Evolutionary conservation across 495 filamentous ascomycete species (phyloP).

Genomic region (Talaromyces wortmannii): DNA sequence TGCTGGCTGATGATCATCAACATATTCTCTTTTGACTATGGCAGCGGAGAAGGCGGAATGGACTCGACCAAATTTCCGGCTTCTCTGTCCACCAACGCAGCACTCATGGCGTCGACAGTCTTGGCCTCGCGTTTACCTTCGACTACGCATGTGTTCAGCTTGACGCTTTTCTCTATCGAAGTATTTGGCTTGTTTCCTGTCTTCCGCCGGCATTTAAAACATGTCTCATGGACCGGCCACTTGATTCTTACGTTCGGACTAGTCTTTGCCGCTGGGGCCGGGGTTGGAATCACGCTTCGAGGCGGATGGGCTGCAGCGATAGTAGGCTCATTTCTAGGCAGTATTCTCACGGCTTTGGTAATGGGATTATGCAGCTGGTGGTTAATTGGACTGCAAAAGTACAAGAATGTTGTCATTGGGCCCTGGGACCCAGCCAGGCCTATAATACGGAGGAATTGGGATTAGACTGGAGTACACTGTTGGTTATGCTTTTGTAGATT

Average conservation of each 20-base stretch:
- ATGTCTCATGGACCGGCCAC: constrained; percentile 79
- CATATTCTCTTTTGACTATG: constrained; percentile 95
- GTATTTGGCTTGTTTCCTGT: constrained; percentile 96
- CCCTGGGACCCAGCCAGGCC: constrained; percentile 97
- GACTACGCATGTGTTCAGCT: constrained; percentile 90
- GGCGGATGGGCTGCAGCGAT: constrained; percentile 71
- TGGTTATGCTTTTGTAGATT: no score
- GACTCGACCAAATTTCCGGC: constrained; percentile 62
- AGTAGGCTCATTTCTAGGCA: constrained; percentile 66
- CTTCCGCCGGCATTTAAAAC: constrained; percentile 79
- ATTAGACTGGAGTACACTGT: constrained; percentile 24
- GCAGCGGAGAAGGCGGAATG: constrained; percentile 46
- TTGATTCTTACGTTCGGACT: constrained; percentile 70
- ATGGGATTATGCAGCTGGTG: constrained; percentile 98
- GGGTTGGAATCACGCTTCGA: constrained; percentile 65
- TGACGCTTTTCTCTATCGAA: constrained; percentile 93
- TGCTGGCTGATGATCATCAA: constrained; percentile 91
- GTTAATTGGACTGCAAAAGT: constrained; percentile 94
- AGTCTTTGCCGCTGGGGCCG: constrained; percentile 69
- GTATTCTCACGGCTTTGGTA: constrained; percentile 58
- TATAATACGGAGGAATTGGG: constrained; percentile 57
- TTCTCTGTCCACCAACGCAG: constrained; percentile 87
- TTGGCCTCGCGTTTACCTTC: constrained; percentile 80
- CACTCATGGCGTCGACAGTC: constrained; percentile 89
- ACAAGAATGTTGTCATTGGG: constrained; percentile 97